phyloP scores from a whole-genome alignment of 768 basidiomycete species.

The Mycena polygramma region DNA sequence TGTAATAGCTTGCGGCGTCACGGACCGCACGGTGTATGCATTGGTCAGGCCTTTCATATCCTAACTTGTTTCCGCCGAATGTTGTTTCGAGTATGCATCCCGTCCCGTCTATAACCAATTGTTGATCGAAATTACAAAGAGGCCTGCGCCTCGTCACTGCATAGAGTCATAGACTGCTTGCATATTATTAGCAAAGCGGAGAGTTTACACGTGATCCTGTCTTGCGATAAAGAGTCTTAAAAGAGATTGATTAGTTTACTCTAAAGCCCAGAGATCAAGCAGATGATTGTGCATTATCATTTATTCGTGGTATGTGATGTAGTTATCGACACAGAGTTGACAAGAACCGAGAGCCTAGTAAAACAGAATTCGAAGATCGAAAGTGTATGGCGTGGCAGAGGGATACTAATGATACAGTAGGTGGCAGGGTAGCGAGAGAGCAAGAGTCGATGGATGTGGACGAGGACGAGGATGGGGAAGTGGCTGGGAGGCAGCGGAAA shows the following conservation, averaged over 20 bases:
- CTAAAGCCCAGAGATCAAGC: background rate
- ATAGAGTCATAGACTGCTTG: too few relatives aligned
- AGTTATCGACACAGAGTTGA: slow-evolving; percentile 14
- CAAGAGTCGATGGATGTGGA: background rate
- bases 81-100: too few relatives aligned
- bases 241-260: background rate
- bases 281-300: slow-evolving; percentile 3
- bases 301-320: slow-evolving; percentile 24
- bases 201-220: slow-evolving; percentile 7
- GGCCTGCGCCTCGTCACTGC: too few relatives aligned
- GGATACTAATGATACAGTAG: slow-evolving; percentile 24
- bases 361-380: slow-evolving; percentile 6
- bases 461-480: background rate
- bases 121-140: too few relatives aligned
- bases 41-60: too few relatives aligned
- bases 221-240: background rate
- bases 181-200: background rate
- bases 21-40: too few relatives aligned
- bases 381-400: slow-evolving; percentile 23
- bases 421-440: background rate
- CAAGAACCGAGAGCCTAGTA: slow-evolving; percentile 16
- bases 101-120: too few relatives aligned
- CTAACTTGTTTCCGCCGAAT: too few relatives aligned
- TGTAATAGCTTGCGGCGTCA: too few relatives aligned
- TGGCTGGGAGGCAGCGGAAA: background rate